A percentile compares a stretch with the other conserved stretches of the same genome.
Evolutionary conservation across 164 flowering plant genomes (phyloP).

Genomic region (Cinnamomum micranthum): DNA sequence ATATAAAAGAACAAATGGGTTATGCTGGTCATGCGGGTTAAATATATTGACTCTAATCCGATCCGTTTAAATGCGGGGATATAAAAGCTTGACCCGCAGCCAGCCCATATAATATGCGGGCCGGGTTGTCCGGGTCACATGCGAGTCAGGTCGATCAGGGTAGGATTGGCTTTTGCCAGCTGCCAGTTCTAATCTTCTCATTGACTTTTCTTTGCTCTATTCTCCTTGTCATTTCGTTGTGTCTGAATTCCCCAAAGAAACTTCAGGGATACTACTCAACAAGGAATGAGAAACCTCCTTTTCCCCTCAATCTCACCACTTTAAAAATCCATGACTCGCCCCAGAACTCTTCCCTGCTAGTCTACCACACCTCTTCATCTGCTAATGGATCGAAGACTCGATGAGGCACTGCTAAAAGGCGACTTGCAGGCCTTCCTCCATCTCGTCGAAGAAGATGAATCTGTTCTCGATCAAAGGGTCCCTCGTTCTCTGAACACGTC

Average conservation of each 20-base stretch:
- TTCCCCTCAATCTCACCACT: background rate
- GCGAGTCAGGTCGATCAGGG: too few species aligned
- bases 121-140: too few species aligned
- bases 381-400: conserved; percentile 18
- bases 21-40: too few species aligned
- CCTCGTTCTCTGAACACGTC: conserved; percentile 5
- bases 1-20: too few species aligned
- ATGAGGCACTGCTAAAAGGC: conserved; percentile 6
- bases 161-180: too few species aligned
- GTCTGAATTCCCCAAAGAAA: background rate
- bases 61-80: too few species aligned
- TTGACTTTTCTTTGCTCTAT: too few species aligned
- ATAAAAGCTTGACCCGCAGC: too few species aligned
- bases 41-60: too few species aligned
- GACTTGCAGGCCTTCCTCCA: conserved; percentile 1
- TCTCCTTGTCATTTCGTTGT: too few species aligned
- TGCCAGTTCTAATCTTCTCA: too few species aligned
- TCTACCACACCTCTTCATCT: background rate
- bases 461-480: conserved; percentile 9
- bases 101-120: too few species aligned
- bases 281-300: background rate
- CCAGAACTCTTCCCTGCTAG: background rate
- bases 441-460: conserved; percentile 7
- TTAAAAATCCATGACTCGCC: background rate
- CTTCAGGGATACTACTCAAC: background rate